Evolutionary conservation across 768 basidiomycete species (phyloP).

Genomic region (Rhodotorula taiwanensis): DNA sequence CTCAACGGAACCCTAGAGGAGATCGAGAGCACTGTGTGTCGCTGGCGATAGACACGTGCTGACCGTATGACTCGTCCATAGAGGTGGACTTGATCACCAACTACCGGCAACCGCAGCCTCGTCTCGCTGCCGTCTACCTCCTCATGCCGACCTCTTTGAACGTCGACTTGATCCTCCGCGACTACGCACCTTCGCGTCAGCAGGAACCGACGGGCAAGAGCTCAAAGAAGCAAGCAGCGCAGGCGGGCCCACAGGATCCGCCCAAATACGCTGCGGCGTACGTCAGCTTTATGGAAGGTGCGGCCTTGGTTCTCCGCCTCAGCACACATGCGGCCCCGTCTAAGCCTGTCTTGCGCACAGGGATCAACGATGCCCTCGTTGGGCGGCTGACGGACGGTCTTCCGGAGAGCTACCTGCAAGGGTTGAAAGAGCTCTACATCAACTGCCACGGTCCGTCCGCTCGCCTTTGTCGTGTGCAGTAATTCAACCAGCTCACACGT

Average conservation of each 20-base stretch:
- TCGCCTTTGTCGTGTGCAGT: too few relatives aligned
- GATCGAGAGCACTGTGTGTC: neutral
- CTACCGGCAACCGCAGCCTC: constrained; percentile 70
- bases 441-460: constrained; percentile 77
- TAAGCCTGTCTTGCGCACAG: constrained; percentile 46
- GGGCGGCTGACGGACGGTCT: constrained; percentile 65
- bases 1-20: neutral
- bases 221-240: constrained; percentile 7
- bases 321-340: too few relatives aligned
- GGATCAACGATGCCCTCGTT: constrained; percentile 69
- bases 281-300: constrained; percentile 88
- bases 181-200: constrained; percentile 52
- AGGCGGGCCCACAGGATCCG: constrained; percentile 18
- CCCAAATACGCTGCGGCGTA: constrained; percentile 71
- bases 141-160: constrained; percentile 93
- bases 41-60: too few relatives aligned
- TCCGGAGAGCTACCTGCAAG: constrained; percentile 68
- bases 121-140: constrained; percentile 86
- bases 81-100: constrained; percentile 87
- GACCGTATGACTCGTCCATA: constrained; percentile 46
- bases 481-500: neutral
- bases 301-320: constrained; percentile 33
- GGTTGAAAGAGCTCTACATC: constrained; percentile 76
- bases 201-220: constrained; percentile 10
- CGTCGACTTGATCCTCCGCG: constrained; percentile 78